Evolutionary conservation across 345 rosid genomes (phyloP).

Genomic region (Aquilaria sinensis): DNA sequence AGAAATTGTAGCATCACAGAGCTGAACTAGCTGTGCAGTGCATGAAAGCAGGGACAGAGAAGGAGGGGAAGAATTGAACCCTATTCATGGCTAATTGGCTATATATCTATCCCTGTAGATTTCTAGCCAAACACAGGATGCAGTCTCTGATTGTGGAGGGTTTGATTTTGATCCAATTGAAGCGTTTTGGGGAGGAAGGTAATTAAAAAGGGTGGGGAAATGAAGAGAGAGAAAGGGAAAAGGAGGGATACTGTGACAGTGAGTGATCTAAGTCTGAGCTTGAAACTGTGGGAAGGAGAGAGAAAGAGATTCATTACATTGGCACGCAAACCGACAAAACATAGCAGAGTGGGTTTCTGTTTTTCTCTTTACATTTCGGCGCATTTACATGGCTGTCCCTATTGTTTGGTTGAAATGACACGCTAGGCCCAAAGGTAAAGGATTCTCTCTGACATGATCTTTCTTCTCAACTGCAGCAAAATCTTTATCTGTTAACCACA

Average conservation of each 20-base stretch:
- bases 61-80: conserved; percentile 21
- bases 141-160: too few relatives aligned
- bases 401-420: conserved; percentile 34
- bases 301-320: conserved; percentile 28
- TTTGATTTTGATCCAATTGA: too few relatives aligned
- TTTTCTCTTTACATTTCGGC: conserved; percentile 14
- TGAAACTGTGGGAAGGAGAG: conserved; percentile 24
- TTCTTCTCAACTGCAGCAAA: conserved; percentile 26
- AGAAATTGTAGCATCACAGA: conserved; percentile 27
- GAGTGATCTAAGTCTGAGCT: conserved; percentile 45
- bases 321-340: conserved; percentile 82
- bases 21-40: neutral
- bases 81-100: conserved; percentile 24
- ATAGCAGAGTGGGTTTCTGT: conserved; percentile 23
- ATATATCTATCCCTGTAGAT: neutral
- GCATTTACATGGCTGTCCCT: conserved; percentile 56
- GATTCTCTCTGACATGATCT: conserved; percentile 28
- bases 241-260: conserved; percentile 8
- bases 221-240: conserved; percentile 12
- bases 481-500: conserved; percentile 18
- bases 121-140: too few relatives aligned
- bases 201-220: neutral
- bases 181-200: too few relatives aligned
- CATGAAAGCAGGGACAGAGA: conserved; percentile 13
- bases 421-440: conserved; percentile 12